These are phyloP conservation scores for Aspergillus melleus DNA, from an alignment of 2,329 filamentous ascomycete species.

Conservation along the genomic window DNA sequence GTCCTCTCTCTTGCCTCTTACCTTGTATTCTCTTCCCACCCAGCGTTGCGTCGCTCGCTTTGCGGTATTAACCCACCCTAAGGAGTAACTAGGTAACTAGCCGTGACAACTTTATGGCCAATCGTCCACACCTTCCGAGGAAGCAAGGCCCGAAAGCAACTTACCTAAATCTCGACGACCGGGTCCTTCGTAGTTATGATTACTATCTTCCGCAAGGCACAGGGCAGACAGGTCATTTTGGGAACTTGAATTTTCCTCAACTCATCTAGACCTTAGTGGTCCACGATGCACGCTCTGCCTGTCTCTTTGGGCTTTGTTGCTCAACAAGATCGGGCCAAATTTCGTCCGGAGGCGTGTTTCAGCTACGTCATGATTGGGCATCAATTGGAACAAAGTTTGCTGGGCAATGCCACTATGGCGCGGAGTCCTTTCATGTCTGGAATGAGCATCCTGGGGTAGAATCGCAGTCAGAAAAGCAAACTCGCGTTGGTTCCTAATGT, in stretches of 20 bases:
- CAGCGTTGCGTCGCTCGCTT: not conserved
- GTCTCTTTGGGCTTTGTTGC: constrained; percentile 2
- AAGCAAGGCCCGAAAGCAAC: not conserved
- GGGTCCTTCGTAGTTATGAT: not conserved
- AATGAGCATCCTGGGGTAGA: not conserved
- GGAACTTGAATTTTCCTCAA: constrained; percentile 1
- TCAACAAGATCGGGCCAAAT: constrained; percentile 3
- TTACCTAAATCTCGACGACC: not conserved
- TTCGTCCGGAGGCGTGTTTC: constrained; percentile 5
- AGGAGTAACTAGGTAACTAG: not conserved
- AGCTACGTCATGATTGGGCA: constrained; percentile 27
- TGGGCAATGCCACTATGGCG: not conserved
- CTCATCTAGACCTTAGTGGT: constrained; percentile 3
- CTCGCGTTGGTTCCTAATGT: not conserved
- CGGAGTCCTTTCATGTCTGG: not conserved
- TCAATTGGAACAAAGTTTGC: constrained; percentile 11
- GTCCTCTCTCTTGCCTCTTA: not conserved
- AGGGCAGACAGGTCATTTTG: constrained; percentile 3
- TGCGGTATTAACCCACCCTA: not conserved
- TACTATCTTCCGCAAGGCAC: not conserved
- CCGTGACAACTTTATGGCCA: not conserved
- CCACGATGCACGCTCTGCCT: constrained; percentile 1
- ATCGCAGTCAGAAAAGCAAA: not conserved
- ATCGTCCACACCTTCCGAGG: not conserved
- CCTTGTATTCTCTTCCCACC: not conserved